Percentiles rank a stretch among this genome's conserved stretches.
Evolutionary conservation across 352 stramenopile species (phyloP).

Genomic region (Phytophthora cryptogea): DNA sequence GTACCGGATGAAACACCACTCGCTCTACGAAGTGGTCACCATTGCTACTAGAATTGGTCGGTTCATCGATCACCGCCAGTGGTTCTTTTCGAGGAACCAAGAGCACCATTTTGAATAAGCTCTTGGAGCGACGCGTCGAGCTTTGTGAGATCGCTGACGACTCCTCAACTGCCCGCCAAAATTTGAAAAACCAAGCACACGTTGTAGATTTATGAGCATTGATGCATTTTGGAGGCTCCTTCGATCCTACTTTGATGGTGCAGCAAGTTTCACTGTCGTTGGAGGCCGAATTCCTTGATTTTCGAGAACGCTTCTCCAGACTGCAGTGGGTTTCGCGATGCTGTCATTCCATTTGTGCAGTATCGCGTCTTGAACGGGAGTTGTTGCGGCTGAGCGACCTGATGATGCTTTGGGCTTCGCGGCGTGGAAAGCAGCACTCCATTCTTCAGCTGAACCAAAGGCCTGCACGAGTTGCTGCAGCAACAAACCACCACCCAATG

Average conservation of each 20-base stretch:
- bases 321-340: constrained; percentile 31
- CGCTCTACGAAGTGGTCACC: constrained; percentile 28
- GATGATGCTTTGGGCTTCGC: constrained; percentile 16
- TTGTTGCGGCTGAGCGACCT: constrained; percentile 8
- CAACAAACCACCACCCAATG: neutral
- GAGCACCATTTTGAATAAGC: constrained; percentile 26
- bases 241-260: constrained; percentile 1
- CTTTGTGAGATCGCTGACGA: constrained; percentile 17
- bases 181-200: constrained; percentile 6
- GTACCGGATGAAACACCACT: constrained; percentile 39
- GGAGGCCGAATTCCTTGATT: constrained; percentile 39
- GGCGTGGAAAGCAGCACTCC: constrained; percentile 31
- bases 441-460: constrained; percentile 28
- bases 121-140: constrained; percentile 15
- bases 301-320: constrained; percentile 37
- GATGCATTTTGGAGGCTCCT: neutral
- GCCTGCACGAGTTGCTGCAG: constrained; percentile 34
- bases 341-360: constrained; percentile 42
- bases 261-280: constrained; percentile 28
- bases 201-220: neutral
- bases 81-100: constrained; percentile 31
- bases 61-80: constrained; percentile 32
- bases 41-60: constrained; percentile 8
- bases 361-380: constrained; percentile 8
- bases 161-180: constrained; percentile 19